Base-by-base conservation (phyloP, 805 yeast genomes). In the Pichia scutulata region DNA sequence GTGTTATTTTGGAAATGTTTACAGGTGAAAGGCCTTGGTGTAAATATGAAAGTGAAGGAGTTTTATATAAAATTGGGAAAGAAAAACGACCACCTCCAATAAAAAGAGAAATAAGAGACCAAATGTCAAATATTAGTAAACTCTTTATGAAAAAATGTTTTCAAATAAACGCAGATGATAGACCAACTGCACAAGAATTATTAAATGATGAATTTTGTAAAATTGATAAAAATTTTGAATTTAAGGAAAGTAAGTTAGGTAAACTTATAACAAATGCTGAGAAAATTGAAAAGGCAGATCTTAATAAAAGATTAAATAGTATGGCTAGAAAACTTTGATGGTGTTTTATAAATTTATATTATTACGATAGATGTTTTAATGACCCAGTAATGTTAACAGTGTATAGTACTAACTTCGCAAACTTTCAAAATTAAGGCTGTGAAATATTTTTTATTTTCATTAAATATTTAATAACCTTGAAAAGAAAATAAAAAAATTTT, bases 21-120 rank as follows among this genome's bases (percentile, higher is more conserved):
- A 97, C 97, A 0, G 99, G 98, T 1, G 80, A 89, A 57, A 73
- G 99, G 51, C 99, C 99, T 0, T 93, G 99, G 99, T 87, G 95
- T 1, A 89, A 93, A 54, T 83, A 86, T 57, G 98, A 92, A 43
- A 95, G 92, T 16, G 87, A 90, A 22, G 93, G 96, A 43, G 99
- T 97, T 3, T 87, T 93, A 76, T 85, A 87, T 66, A 87, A 89
- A 68, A 67, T 78, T 42, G 98, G 98, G 6, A 80, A 89, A 26
- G 57, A 53, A 22, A 85, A 88, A 61, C 76, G 83, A 46, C 95
- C 97, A 0, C 99, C 99, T 3, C 99, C 99, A 0, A 89, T 95
- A 46, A 95, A 97, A 0, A 90, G 86, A n/a, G 96, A 89, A 51
- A 84, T 92, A 0, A 63, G 74, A 45, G 81, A 81, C 7, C 67